A percentile compares a stretch with the other conserved stretches of the same genome.
Evolutionary conservation across 2,329 filamentous ascomycete genomes (phyloP).

Genomic region (Aspergillus tubingensis): DNA sequence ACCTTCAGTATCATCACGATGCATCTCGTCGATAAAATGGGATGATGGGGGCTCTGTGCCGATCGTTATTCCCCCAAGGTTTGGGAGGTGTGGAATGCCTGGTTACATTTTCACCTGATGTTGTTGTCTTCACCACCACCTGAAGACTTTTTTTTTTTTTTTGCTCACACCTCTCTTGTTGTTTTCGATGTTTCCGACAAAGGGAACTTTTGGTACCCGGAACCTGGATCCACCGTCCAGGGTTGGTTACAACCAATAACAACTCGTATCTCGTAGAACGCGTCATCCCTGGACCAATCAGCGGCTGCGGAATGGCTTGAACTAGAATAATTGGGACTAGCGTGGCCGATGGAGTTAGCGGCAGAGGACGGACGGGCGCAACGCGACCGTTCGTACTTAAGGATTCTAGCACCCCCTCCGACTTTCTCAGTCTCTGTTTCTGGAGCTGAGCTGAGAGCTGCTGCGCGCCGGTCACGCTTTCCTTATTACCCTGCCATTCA

Average conservation of each 20-base stretch:
- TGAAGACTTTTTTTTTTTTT: slow-evolving; percentile 13
- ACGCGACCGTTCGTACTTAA: slow-evolving; percentile 43
- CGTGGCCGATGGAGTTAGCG: slow-evolving; percentile 40
- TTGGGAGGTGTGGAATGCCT: slow-evolving; percentile 1
- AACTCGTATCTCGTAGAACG: slow-evolving; percentile 21
- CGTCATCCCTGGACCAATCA: slow-evolving; percentile 35
- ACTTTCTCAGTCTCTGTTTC: slow-evolving; percentile 42
- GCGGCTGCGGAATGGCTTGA: slow-evolving; percentile 30
- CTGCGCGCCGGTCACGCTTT: slow-evolving; percentile 28
- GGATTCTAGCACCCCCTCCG: slow-evolving; percentile 45
- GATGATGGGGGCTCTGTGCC: neutral
- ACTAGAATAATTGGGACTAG: slow-evolving; percentile 38
- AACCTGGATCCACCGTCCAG: slow-evolving; percentile 19
- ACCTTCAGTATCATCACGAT: slow-evolving; percentile 17
- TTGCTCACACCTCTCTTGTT: slow-evolving; percentile 4
- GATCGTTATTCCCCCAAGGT: neutral
- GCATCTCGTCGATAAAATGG: slow-evolving; percentile 11
- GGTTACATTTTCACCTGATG: neutral
- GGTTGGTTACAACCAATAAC: slow-evolving; percentile 27
- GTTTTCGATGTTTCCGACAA: slow-evolving; percentile 25
- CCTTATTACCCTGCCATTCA: slow-evolving; percentile 16
- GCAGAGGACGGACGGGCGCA: slow-evolving; percentile 36
- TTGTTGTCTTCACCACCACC: neutral
- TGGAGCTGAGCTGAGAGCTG: slow-evolving; percentile 34
- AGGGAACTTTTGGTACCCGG: slow-evolving; percentile 24